These are phyloP conservation scores for Coniochaeta sp. DNA, from an alignment of 2,329 filamentous ascomycete genomes.

Conservation along the genomic window DNA sequence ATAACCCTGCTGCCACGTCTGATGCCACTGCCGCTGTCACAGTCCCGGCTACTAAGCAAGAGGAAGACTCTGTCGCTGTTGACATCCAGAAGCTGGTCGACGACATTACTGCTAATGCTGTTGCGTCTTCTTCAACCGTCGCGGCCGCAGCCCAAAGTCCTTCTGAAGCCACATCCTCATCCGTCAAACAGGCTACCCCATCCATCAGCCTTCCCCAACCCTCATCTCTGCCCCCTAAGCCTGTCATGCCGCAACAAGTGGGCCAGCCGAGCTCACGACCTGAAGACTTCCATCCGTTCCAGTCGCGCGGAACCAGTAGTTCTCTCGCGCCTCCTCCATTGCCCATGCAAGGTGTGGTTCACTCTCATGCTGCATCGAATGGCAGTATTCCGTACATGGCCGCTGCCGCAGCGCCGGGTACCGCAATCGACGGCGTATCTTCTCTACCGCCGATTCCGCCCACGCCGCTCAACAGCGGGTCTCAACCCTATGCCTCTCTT, in stretches of 20 bases:
- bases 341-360: not conserved
- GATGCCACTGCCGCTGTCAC: conserved; percentile 4
- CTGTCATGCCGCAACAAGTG: conserved; percentile 16
- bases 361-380: not conserved
- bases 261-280: conserved; percentile 9
- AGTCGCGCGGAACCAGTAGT: conserved; percentile 7
- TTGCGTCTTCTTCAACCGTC: conserved; percentile 7
- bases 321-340: not conserved
- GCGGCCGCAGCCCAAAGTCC: conserved; percentile 11
- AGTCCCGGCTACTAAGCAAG: conserved; percentile 4
- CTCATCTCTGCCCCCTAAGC: conserved; percentile 21
- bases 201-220: not conserved
- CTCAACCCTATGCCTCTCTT: conserved; percentile 9
- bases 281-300: conserved; percentile 12
- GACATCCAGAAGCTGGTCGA: conserved; percentile 28
- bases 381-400: conserved; percentile 5
- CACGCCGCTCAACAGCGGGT: conserved; percentile 5
- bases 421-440: conserved; percentile 11
- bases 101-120: conserved; percentile 22
- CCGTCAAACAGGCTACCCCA: not conserved
- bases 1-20: not conserved
- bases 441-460: conserved; percentile 12
- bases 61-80: conserved; percentile 16
- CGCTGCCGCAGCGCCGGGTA: conserved; percentile 6
- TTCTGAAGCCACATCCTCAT: not conserved